These are phyloP conservation scores for Talaromyces verruculosus DNA, from an alignment of 2,329 filamentous ascomycete species.

Conservation along the genomic window DNA sequence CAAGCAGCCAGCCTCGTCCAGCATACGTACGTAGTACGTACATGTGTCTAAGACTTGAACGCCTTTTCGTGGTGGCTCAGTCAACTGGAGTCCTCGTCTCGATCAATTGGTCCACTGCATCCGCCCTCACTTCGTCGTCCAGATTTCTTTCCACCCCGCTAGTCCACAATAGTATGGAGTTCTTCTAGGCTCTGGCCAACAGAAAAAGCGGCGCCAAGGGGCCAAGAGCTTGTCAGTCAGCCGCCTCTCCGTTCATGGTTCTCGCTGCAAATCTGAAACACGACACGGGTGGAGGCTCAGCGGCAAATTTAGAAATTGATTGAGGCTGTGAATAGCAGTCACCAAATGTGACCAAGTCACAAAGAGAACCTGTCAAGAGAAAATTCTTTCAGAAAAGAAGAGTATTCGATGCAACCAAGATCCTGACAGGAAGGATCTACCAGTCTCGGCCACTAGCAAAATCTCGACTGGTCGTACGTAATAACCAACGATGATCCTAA, in stretches of 20 bases:
- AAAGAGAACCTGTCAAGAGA: neutral
- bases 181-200: neutral
- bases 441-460: neutral
- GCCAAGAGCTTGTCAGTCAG: neutral
- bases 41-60: neutral
- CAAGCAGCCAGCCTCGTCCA: neutral
- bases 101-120: constrained; percentile 10
- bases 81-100: neutral
- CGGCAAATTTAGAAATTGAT: neutral
- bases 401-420: neutral
- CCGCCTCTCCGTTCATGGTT: neutral
- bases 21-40: neutral
- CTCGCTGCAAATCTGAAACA: neutral
- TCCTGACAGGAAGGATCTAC: neutral
- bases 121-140: constrained; percentile 3
- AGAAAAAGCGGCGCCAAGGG: neutral
- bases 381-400: neutral
- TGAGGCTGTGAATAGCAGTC: neutral
- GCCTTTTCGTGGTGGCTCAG: neutral
- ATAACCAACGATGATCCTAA: constrained; percentile 6
- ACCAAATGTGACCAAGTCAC: neutral
- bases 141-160: neutral
- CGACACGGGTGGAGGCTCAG: constrained; percentile 6
- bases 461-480: neutral
- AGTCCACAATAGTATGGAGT: neutral